Base-by-base conservation (phyloP, 805 yeast species). In the Cyberlindnera misumaiensis region DNA sequence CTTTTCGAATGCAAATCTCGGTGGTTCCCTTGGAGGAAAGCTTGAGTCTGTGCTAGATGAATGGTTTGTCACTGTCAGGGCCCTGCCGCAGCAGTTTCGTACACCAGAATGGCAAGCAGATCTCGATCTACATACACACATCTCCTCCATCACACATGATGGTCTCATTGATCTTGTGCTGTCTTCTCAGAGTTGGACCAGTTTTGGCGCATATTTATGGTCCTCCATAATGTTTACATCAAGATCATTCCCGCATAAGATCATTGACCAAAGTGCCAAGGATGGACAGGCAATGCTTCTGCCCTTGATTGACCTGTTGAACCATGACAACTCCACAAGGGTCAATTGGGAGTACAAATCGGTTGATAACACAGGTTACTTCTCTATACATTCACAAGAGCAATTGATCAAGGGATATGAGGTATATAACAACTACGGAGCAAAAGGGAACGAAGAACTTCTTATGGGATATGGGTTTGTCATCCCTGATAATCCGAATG, bases 401-500 rank as follows among this genome's bases (percentile, higher is more conserved):
- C 18, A 34, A 3, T 27, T 35, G 9, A 16, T 40, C 4, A 46
- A 42, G 4, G 63, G 62, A 1, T 56, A 61, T 1, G 83, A 85
- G 53, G 46, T 89, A 1, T 81, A 62, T 55, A 88, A 89, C 54
- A 88, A 88, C 59, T 88, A 88, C 56, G 97, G 96, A 2, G 80
- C 83, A 22, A 89, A 89, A 55, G 89, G 95, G 2, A 88, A 88
- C 52, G 95, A 87, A 48, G 96, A 88, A 56, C 60, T 88, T 13
- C 60, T 88, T 5, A 62, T 82, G 55, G 95, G 90, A 0, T 89
- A 88, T 56, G 95, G 85, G 6, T 89, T 81, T 58, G 72, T 73
- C 37, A 48, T 45, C 35, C 50, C 40, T 36, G 60, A 71, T 38
- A 84, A 84, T 49, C 62, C 65, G 4, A 79, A 77, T 34, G 89